Base-by-base conservation (phyloP, 495 filamentous ascomycete species). In the Hypoxylon trugodes region DNA sequence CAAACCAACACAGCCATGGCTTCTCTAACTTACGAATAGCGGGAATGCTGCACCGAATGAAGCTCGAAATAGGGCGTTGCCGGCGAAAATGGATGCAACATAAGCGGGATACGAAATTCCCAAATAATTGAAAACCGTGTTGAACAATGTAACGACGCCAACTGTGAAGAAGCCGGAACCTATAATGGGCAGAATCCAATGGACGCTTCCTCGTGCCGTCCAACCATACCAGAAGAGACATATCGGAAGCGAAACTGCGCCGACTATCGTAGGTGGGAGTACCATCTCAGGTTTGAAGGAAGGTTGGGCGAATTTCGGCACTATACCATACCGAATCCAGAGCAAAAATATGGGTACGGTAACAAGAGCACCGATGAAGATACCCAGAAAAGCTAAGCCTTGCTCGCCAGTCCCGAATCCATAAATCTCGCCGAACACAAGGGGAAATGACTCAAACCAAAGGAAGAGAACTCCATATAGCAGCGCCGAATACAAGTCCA, bases 401-500 rank as follows among this genome's bases (percentile, higher is more conserved):
- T 76, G 62, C 8, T 55, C 45, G 4, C 57, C 65, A 18, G 55
- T 2, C 13, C 12, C 76, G 65, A 94, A 86, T 6, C 80, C 82
- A 72, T 94, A 89, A 25, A 90, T 84, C 10, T 83, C 78, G 10
- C 78, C 65, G 70, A 93, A 94, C 26, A 92, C 86, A 12, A 92
- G 67, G 15, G 88, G 82, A 66, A 92, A 93, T 1, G 90, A 90
- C 19, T 90, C 89, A 68, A 94, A 93, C 76, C 92, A 94, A 4
- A 93, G 79, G 66, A 93, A 93, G 1, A 93, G 70, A n/a, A 92
- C 85, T 3, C 89, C 91, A 9, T 93, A 78, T 8, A 93, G 72
- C 13, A 93, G 78, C 0, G 87, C 89, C 1, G 86, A 47, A 59
- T 91, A 88, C 9, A 90, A 9, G 59, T 74, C 55, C 60, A 68